Base-by-base conservation (phyloP, 139 green algal genomes). In the Limnomonas spitsbergensis region DNA sequence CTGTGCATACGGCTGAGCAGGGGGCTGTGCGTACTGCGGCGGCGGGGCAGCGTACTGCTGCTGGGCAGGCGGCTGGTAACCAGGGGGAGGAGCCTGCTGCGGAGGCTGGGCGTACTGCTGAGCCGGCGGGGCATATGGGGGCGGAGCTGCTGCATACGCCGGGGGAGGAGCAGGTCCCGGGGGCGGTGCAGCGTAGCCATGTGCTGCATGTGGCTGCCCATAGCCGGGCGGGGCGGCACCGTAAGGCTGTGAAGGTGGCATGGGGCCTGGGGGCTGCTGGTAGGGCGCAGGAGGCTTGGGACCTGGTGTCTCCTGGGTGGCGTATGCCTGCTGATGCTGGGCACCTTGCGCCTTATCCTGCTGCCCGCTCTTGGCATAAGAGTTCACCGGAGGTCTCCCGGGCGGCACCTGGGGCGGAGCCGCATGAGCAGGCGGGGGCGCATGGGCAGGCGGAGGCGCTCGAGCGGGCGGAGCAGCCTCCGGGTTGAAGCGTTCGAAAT, bases 401-500 rank as follows among this genome's bases (percentile, higher is more conserved):
- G 42, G 42, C 42, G 9, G 42, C 7, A 27, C 6, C 42, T 6
- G 42, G 42, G 42, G 9, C 42, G 42, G 42, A 24, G 56, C 56
- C 26, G 56, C 56, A n/a, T n/a, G n/a, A n/a, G n/a, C n/a, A n/a
- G n/a, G 69, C 9, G 69, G 7, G 4, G 69, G 69, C 7, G 35
- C 34, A 53, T 47, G 32, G 9, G 6, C 14, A 7, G 69, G 70
- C 4, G 70, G 39, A 4, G 9, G 68, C 6, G 4, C 34, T 6
- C 7, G 70, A 61, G 70, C 70, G 4, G 3, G 38, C 3, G 38
- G 7, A 39, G 31, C 34, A 24, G 40, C 39, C 70, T 77, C 70
- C 40, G 70, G 70, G 70, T 77, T 77, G 70, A 77, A 77, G 26
- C 70, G 70, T 38, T 77, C 70, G 26, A 47, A 77, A 14, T 61